These are phyloP conservation scores for Trichomonascaceae sp. DNA, from an alignment of 1,139 yeast genomes.

Conservation along the genomic window DNA sequence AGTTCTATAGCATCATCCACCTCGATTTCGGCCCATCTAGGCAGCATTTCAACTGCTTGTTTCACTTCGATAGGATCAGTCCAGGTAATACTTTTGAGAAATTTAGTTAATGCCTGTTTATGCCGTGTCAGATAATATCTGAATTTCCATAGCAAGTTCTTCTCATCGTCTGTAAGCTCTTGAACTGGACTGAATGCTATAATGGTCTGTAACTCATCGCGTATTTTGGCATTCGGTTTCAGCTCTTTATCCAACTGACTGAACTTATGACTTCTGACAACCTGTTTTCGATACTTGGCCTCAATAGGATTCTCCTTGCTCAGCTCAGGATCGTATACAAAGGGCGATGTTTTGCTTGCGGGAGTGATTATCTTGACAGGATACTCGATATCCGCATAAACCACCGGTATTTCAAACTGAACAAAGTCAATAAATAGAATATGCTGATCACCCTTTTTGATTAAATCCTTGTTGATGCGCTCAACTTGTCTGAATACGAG, in stretches of 20 bases:
- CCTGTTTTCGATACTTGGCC: conserved; percentile 62
- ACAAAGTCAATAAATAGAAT: conserved; percentile 63
- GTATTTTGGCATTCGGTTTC: conserved; percentile 78
- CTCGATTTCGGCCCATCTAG: conserved; percentile 69
- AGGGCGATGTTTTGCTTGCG: conserved; percentile 21
- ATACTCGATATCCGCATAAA: conserved; percentile 58
- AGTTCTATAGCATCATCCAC: conserved; percentile 91
- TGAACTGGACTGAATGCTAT: conserved; percentile 78
- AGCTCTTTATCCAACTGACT: conserved; percentile 74
- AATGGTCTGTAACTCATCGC: conserved; percentile 66
- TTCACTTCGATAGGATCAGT: conserved; percentile 73
- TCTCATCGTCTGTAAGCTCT: conserved; percentile 74
- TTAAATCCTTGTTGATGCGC: conserved; percentile 32
- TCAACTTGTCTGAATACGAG: conserved; percentile 57
- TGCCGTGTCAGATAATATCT: conserved; percentile 77
- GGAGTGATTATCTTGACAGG: conserved; percentile 19
- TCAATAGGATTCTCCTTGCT: conserved; percentile 75
- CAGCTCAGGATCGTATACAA: conserved; percentile 61
- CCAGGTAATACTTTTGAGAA: conserved; percentile 84
- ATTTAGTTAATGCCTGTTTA: conserved; percentile 71
- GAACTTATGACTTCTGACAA: conserved; percentile 77
- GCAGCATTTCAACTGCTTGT: conserved; percentile 61
- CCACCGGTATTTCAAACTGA: conserved; percentile 73
- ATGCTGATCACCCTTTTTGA: conserved; percentile 31
- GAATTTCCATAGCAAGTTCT: conserved; percentile 86